These are phyloP conservation scores for Cyclanthera cordifolia DNA, from an alignment of 306 rosid species.

Conservation along the genomic window DNA sequence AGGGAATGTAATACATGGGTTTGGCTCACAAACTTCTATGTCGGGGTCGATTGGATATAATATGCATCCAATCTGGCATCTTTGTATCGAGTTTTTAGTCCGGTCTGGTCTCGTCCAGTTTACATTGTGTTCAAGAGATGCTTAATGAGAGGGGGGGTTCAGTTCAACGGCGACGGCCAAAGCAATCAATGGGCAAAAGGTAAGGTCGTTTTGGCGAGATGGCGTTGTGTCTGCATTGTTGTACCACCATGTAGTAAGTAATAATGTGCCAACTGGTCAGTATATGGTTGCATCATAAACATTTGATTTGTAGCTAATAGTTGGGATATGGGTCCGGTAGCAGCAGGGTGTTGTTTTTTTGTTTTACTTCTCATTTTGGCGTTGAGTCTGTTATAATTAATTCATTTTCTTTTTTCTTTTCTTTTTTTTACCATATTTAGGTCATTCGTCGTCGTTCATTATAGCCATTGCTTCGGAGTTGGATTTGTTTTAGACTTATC, in stretches of 20 bases:
- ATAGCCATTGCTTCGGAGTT: slow-evolving; percentile 6
- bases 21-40: not conserved
- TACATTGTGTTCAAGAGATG: slow-evolving; percentile 13
- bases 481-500: slow-evolving; percentile 9
- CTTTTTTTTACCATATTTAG: not conserved
- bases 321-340: slow-evolving; percentile 8
- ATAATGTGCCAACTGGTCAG: slow-evolving; percentile 6
- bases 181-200: not conserved
- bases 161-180: not conserved
- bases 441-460: slow-evolving; percentile 4
- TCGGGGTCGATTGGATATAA: not conserved
- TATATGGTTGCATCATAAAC: slow-evolving; percentile 11
- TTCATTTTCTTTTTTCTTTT: no score
- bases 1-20: slow-evolving; percentile 2
- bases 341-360: not conserved
- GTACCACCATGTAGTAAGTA: slow-evolving; percentile 10
- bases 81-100: slow-evolving; percentile 9
- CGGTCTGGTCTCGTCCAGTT: slow-evolving; percentile 13
- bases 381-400: not conserved
- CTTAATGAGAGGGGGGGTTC: not conserved
- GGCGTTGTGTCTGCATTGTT: slow-evolving; percentile 1
- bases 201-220: not conserved
- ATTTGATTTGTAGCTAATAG: slow-evolving; percentile 3
- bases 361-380: not conserved
- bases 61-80: slow-evolving; percentile 6